These are phyloP conservation scores for Cryphonectria carpinicola DNA, from an alignment of 2,329 filamentous ascomycete genomes.

Conservation along the genomic window DNA sequence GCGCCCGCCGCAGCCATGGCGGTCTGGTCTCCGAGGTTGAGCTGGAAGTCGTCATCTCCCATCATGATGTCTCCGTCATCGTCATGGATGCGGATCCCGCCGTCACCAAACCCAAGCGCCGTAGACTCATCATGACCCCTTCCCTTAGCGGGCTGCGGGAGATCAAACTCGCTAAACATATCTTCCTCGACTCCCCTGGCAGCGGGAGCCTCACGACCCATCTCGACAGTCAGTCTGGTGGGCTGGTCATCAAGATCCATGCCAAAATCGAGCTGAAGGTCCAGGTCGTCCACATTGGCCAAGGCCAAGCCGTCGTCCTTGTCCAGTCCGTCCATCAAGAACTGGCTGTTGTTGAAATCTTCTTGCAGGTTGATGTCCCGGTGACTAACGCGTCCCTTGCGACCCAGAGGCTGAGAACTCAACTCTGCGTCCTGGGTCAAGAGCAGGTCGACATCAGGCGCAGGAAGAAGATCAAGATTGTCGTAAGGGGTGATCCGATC, in stretches of 20 bases:
- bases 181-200: slow-evolving; percentile 70
- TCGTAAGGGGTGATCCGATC: slow-evolving; percentile 94
- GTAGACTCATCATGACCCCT: slow-evolving; percentile 60
- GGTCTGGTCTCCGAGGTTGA: slow-evolving; percentile 64
- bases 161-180: slow-evolving; percentile 67
- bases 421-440: slow-evolving; percentile 59
- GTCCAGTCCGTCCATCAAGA: slow-evolving; percentile 69
- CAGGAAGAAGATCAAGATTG: slow-evolving; percentile 74
- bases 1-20: slow-evolving; percentile 55
- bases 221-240: slow-evolving; percentile 71
- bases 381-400: slow-evolving; percentile 61
- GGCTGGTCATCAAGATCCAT: slow-evolving; percentile 72
- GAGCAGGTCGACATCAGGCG: slow-evolving; percentile 85
- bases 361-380: slow-evolving; percentile 71
- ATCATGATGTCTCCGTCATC: slow-evolving; percentile 67
- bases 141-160: slow-evolving; percentile 59
- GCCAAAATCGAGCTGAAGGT: slow-evolving; percentile 75
- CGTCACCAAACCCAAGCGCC: slow-evolving; percentile 57
- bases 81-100: slow-evolving; percentile 62
- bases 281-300: slow-evolving; percentile 64
- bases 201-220: slow-evolving; percentile 82
- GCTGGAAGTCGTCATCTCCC: slow-evolving; percentile 67
- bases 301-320: slow-evolving; percentile 62
- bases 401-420: slow-evolving; percentile 56
- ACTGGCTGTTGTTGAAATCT: slow-evolving; percentile 76